A percentile compares a stretch with the other conserved stretches of the same genome.
Evolutionary conservation across 2,329 filamentous ascomycete genomes (phyloP).

Genomic region (Emydomyces testavorans): DNA sequence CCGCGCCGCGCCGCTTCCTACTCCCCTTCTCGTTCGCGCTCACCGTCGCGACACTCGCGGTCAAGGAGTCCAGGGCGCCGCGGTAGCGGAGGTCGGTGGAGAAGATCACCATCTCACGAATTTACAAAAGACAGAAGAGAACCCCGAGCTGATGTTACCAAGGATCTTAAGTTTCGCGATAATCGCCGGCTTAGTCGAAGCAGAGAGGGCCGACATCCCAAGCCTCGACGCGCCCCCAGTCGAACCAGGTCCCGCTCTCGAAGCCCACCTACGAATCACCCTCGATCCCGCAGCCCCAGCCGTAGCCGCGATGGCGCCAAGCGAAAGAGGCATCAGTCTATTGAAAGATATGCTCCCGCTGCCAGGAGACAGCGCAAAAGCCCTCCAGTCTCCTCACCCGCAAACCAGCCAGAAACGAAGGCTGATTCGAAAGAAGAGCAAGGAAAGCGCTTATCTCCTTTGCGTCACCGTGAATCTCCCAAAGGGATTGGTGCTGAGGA

Average conservation of each 20-base stretch:
- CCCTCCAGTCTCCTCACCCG: constrained; percentile 33
- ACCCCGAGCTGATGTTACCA: constrained; percentile 41
- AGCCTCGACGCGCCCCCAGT: constrained; percentile 21
- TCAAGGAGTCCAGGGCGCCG: constrained; percentile 24
- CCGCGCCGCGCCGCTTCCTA: constrained; percentile 29
- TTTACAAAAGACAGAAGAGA: constrained; percentile 33
- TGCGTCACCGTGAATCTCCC: constrained; percentile 15
- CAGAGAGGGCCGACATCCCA: constrained; percentile 25
- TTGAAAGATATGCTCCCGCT: constrained; percentile 36
- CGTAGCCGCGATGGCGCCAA: constrained; percentile 23
- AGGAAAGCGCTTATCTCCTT: constrained; percentile 19
- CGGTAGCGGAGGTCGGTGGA: constrained; percentile 26
- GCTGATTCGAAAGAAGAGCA: constrained; percentile 29
- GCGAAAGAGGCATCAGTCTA: constrained; percentile 35
- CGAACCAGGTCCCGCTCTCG: constrained; percentile 20
- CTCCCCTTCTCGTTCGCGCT: constrained; percentile 26
- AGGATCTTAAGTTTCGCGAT: constrained; percentile 35
- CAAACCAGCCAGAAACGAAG: constrained; percentile 33
- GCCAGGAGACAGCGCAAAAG: constrained; percentile 33
- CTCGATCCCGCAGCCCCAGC: constrained; percentile 24
- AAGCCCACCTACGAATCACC: constrained; percentile 25
- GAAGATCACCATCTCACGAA: constrained; percentile 36
- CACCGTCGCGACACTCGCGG: constrained; percentile 27
- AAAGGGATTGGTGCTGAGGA: constrained; percentile 9
- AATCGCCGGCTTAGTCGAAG: constrained; percentile 34